These are phyloP conservation scores for Pichia sp. DNA, from an alignment of 1,139 yeast genomes.

Conservation along the genomic window DNA sequence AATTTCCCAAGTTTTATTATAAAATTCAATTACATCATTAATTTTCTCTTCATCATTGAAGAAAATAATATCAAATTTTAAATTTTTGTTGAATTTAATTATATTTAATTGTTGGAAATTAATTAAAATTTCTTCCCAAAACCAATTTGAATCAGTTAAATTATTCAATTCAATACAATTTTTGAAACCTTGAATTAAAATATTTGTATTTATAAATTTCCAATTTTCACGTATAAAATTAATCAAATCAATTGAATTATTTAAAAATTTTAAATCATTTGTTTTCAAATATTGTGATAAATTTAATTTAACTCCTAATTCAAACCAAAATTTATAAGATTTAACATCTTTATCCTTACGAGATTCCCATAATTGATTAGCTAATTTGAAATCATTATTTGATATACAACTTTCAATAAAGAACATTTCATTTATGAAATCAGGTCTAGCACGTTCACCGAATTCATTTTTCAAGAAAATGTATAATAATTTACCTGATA, in stretches of 20 bases:
- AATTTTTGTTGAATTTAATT: no score
- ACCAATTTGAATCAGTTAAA: conserved; percentile 19
- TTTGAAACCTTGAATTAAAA: conserved; percentile 18
- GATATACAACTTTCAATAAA: conserved; percentile 26
- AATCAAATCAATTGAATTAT: conserved; percentile 20
- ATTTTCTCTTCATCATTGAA: conserved; percentile 13
- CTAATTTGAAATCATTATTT: conserved; percentile 17
- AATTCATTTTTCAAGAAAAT: conserved; percentile 9
- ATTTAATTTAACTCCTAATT: conserved; percentile 24
- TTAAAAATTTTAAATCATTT: conserved; percentile 6
- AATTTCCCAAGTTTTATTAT: conserved; percentile 25
- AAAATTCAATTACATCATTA: conserved; percentile 21
- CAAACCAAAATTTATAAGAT: conserved; percentile 29
- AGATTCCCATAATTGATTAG: conserved; percentile 22
- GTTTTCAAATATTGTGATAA: conserved; percentile 11
- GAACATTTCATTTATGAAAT: conserved; percentile 29
- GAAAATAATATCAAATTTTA: conserved; percentile 21
- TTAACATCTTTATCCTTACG: conserved; percentile 26
- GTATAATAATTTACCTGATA: conserved; percentile 27
- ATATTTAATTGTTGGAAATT: conserved; percentile 22
- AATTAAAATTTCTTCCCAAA: conserved; percentile 24
- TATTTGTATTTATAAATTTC: conserved; percentile 22
- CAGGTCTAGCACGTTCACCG: conserved; percentile 26
- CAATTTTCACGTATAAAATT: conserved; percentile 16
- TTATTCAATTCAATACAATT: conserved; percentile 14